These are phyloP conservation scores for Penicillium expansum DNA, from an alignment of 2,329 filamentous ascomycete genomes.

Conservation along the genomic window DNA sequence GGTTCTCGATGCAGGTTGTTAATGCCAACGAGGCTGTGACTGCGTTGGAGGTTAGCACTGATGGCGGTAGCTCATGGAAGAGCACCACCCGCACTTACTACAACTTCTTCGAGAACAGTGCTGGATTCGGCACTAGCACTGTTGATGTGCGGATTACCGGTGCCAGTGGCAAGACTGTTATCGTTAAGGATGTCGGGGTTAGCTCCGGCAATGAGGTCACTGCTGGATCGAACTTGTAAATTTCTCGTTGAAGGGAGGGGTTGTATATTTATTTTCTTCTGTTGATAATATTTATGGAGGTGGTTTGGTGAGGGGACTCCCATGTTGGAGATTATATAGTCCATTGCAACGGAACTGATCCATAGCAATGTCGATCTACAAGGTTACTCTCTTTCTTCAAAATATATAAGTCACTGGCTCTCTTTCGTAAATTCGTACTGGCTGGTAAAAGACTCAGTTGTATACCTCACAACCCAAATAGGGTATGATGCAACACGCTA, in stretches of 20 bases:
- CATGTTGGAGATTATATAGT: not conserved
- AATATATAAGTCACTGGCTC: not conserved
- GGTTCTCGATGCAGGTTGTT: slow-evolving; percentile 64
- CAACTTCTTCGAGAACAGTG: slow-evolving; percentile 62
- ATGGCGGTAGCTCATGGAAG: slow-evolving; percentile 59
- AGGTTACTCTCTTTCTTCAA: not conserved
- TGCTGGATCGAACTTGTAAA: slow-evolving; percentile 27
- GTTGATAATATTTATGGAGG: not conserved
- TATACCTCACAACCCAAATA: not conserved
- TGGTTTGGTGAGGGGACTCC: not conserved
- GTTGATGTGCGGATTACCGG: slow-evolving; percentile 59
- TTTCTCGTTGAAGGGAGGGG: not conserved
- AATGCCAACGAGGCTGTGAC: slow-evolving; percentile 59
- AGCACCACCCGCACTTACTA: slow-evolving; percentile 54
- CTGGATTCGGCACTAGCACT: slow-evolving; percentile 55
- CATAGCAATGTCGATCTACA: not conserved
- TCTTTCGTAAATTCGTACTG: not conserved
- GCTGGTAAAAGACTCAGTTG: not conserved
- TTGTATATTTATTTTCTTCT: not conserved
- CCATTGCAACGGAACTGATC: not conserved
- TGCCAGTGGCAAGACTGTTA: slow-evolving; percentile 50
- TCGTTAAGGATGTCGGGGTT: slow-evolving; percentile 50
- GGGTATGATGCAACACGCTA: not conserved
- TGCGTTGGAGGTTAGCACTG: slow-evolving; percentile 59
- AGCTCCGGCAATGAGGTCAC: slow-evolving; percentile 19